Evolutionary conservation across 2,329 filamentous ascomycete genomes (phyloP).

Genomic region (Monilinia fructigena): DNA sequence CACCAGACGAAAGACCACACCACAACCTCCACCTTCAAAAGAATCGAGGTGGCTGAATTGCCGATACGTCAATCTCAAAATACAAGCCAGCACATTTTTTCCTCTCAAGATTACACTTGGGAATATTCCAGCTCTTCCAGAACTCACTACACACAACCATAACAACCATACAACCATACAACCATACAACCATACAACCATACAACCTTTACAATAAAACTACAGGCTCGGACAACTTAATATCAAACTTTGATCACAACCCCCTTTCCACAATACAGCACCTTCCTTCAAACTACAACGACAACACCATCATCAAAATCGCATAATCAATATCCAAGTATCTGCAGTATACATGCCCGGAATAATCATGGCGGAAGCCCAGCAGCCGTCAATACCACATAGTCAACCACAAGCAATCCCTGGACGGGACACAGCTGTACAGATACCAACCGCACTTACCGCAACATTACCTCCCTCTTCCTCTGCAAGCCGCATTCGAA

Average conservation of each 20-base stretch:
- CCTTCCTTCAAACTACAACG: neutral
- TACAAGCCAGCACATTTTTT: slow-evolving; percentile 3
- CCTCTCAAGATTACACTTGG: slow-evolving; percentile 10
- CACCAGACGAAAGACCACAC: slow-evolving; percentile 1
- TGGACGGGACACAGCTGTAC: slow-evolving; percentile 27
- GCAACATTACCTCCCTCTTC: slow-evolving; percentile 29
- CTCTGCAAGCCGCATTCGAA: slow-evolving; percentile 35
- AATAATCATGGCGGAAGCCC: slow-evolving; percentile 33
- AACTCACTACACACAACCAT: no score
- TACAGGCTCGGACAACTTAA: neutral
- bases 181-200: neutral
- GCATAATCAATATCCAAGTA: neutral
- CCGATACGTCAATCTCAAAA: slow-evolving; percentile 3
- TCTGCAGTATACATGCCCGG: slow-evolving; percentile 18
- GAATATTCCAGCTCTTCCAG: neutral
- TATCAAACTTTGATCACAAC: slow-evolving; percentile 1
- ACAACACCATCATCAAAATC: no score
- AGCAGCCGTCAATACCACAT: slow-evolving; percentile 23
- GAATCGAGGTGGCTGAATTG: slow-evolving; percentile 21
- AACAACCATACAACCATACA: neutral
- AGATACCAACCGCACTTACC: slow-evolving; percentile 30
- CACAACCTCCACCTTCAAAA: neutral
- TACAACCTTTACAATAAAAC: neutral
- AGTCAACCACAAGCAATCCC: slow-evolving; percentile 36
- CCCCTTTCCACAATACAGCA: neutral